Evolutionary conservation across 176 grass and related monocot genomes (phyloP).

Genomic region (Hordeum vulgare): MorexV3_pseudomolecules_assembly NC_058522.1:530072697-530073196

Average conservation of each 20-base stretch:
- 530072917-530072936: neutral
- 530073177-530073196: neutral
- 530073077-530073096: neutral
- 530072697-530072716: neutral
- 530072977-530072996: neutral
- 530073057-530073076: neutral
- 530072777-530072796: neutral
- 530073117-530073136: neutral
- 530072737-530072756: neutral
- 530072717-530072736: neutral
- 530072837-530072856: neutral
- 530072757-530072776: neutral
- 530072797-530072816: neutral
- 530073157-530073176: neutral
- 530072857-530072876: neutral
- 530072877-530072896: neutral
- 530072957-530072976: neutral
- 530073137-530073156: neutral
- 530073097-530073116: neutral
- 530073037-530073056: neutral
- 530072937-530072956: neutral
- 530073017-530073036: neutral
- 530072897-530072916: neutral
- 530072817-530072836: neutral
- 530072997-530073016: neutral